Evolutionary conservation across 2,329 filamentous ascomycete genomes (phyloP).

Genomic region (Fusarium staphyleae): DNA sequence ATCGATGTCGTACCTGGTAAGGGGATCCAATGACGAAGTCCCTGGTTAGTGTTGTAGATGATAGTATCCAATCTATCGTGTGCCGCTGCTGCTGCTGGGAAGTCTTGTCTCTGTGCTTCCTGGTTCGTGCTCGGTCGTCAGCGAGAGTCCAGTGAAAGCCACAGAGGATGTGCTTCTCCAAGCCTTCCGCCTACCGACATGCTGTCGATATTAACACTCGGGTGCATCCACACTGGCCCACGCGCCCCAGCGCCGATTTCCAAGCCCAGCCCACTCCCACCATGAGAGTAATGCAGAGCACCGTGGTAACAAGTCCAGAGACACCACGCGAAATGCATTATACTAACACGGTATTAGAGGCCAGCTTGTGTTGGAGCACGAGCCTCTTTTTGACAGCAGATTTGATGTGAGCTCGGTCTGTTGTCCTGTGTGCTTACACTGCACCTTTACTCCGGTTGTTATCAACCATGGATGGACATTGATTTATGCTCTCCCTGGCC

Average conservation of each 20-base stretch:
- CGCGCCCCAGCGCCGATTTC: constrained; percentile 9
- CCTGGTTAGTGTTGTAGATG: constrained; percentile 31
- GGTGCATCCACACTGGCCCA: constrained; percentile 15
- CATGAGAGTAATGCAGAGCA: constrained; percentile 12
- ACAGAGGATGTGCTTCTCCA: constrained; percentile 16
- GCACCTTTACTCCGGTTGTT: constrained; percentile 10
- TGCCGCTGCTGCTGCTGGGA: constrained; percentile 1
- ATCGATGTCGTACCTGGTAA: constrained; percentile 24
- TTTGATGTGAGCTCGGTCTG: too few species aligned
- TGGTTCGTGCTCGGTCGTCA: constrained; percentile 28
- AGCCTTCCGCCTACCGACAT: constrained; percentile 22
- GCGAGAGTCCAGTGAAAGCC: constrained; percentile 25
- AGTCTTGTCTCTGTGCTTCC: constrained; percentile 25
- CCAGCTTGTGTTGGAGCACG: constrained; percentile 13
- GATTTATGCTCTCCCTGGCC: constrained; percentile 29
- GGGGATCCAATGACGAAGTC: constrained; percentile 27
- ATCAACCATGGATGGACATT: constrained; percentile 22
- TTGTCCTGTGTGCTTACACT: constrained; percentile 19
- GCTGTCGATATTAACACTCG: constrained; percentile 23
- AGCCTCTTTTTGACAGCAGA: constrained; percentile 30
- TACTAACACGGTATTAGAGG: neutral
- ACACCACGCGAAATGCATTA: neutral
- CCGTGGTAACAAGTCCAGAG: constrained; percentile 1
- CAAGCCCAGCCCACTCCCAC: constrained; percentile 7
- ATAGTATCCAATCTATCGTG: constrained; percentile 22